A percentile compares a stretch with the other conserved stretches of the same genome.
Evolutionary conservation across 2,329 filamentous ascomycete species (phyloP).

Genomic region (Fusarium cyanostomum): DNA sequence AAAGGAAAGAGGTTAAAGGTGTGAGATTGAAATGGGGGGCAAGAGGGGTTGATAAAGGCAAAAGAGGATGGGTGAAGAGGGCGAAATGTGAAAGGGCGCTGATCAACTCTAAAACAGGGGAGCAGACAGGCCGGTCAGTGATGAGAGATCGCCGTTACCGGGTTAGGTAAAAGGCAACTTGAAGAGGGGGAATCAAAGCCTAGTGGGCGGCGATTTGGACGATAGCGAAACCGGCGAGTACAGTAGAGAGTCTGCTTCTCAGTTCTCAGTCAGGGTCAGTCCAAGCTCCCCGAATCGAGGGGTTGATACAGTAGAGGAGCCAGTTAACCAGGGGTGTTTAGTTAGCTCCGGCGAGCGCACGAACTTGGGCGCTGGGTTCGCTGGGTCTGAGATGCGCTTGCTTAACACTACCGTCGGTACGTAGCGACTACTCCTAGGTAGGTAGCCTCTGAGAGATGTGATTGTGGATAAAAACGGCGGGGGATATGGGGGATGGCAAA

Average conservation of each 20-base stretch:
- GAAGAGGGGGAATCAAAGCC: slow-evolving; percentile 28
- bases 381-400: slow-evolving; percentile 3
- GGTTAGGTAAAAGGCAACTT: slow-evolving; percentile 36
- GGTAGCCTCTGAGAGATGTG: slow-evolving; percentile 20
- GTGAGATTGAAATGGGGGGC: slow-evolving; percentile 17
- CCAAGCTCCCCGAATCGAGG: slow-evolving; percentile 10
- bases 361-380: slow-evolving; percentile 4
- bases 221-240: slow-evolving; percentile 37
- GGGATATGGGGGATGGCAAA: slow-evolving; percentile 26
- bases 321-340: slow-evolving; percentile 14
- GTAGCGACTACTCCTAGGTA: too few relatives aligned
- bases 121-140: slow-evolving; percentile 33
- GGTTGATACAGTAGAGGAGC: slow-evolving; percentile 1
- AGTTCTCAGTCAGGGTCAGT: slow-evolving; percentile 5
- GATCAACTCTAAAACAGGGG: slow-evolving; percentile 44
- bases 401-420: slow-evolving; percentile 24
- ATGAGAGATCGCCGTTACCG: slow-evolving; percentile 43
- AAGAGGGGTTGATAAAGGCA: slow-evolving; percentile 39
- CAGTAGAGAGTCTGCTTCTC: slow-evolving; percentile 1
- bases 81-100: slow-evolving; percentile 34
- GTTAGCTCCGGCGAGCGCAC: slow-evolving; percentile 3
- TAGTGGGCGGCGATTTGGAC: slow-evolving; percentile 26
- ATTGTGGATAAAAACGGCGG: slow-evolving; percentile 8
- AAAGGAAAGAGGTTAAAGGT: slow-evolving; percentile 21
- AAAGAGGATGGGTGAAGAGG: slow-evolving; percentile 29